Conservation (phyloP, 306 rosid species). For the Spatholobus suberectus region DNA sequence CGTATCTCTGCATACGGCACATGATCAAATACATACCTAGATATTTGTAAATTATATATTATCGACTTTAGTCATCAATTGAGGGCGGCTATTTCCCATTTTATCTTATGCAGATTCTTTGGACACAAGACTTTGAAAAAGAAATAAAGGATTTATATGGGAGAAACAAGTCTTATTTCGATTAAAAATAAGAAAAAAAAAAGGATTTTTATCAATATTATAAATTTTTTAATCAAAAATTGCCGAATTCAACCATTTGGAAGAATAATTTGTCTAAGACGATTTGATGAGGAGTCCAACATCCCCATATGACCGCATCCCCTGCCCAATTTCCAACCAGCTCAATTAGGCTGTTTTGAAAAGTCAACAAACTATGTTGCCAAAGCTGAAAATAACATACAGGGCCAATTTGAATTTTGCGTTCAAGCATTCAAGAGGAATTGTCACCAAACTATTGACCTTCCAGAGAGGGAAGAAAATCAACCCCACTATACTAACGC, state of each 20-base stretch:
- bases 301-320: slow-evolving; percentile 7
- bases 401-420: slow-evolving; percentile 19
- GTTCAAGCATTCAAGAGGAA: slow-evolving; percentile 32
- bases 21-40: slow-evolving; percentile 38
- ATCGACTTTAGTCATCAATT: slow-evolving; percentile 37
- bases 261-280: background rate
- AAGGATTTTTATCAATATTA: background rate
- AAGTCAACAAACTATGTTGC: slow-evolving; percentile 48
- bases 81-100: slow-evolving; percentile 44
- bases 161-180: slow-evolving; percentile 15
- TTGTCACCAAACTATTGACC: slow-evolving; percentile 45
- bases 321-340: slow-evolving; percentile 33
- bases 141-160: background rate
- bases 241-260: background rate
- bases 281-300: slow-evolving; percentile 35
- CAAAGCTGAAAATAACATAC: slow-evolving; percentile 31
- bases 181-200: background rate
- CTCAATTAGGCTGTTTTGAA: slow-evolving; percentile 33
- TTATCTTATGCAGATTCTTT: slow-evolving; percentile 42
- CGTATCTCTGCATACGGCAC: slow-evolving; percentile 41
- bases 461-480: slow-evolving; percentile 49
- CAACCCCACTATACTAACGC: slow-evolving; percentile 25
- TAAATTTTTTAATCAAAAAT: background rate
- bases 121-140: background rate
- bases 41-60: slow-evolving; percentile 18